Evolutionary conservation across 768 basidiomycete genomes (phyloP).

Genomic region (Rhizopogon roseolus): DNA sequence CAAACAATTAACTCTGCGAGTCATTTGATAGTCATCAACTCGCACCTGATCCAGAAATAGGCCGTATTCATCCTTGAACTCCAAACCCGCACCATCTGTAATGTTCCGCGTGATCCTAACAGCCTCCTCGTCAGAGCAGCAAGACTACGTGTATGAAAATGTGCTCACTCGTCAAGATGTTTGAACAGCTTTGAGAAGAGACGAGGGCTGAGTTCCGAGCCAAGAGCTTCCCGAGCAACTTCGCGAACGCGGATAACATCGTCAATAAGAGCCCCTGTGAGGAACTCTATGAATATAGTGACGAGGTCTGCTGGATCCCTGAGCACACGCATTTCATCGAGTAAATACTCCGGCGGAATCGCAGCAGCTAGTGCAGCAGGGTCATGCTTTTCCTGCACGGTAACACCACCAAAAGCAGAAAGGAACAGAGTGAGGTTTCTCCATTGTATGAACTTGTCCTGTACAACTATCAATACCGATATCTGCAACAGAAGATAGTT

Average conservation of each 20-base stretch:
- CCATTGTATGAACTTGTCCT: constrained; percentile 82
- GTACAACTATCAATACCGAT: constrained; percentile 3
- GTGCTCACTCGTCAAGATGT: constrained; percentile 68
- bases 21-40: not conserved
- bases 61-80: constrained; percentile 31
- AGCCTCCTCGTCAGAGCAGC: not conserved
- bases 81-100: constrained; percentile 40
- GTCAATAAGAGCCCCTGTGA: constrained; percentile 66
- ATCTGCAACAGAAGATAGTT: not conserved
- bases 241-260: constrained; percentile 69
- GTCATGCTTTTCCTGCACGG: constrained; percentile 49
- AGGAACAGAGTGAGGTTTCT: constrained; percentile 79
- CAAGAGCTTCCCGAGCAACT: constrained; percentile 74
- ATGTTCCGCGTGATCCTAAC: constrained; percentile 49
- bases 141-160: not conserved
- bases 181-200: constrained; percentile 65
- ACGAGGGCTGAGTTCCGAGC: constrained; percentile 69
- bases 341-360: constrained; percentile 55
- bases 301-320: constrained; percentile 55
- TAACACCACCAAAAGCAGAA: constrained; percentile 66
- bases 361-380: constrained; percentile 45
- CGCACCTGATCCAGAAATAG: constrained; percentile 73
- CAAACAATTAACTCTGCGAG: constrained; percentile 10
- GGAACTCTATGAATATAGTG: constrained; percentile 58
- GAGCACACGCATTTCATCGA: constrained; percentile 66